Evolutionary conservation across 192 early-diverging fungal species (phyloP).

Genomic region (Linnemannia zychae): DNA sequence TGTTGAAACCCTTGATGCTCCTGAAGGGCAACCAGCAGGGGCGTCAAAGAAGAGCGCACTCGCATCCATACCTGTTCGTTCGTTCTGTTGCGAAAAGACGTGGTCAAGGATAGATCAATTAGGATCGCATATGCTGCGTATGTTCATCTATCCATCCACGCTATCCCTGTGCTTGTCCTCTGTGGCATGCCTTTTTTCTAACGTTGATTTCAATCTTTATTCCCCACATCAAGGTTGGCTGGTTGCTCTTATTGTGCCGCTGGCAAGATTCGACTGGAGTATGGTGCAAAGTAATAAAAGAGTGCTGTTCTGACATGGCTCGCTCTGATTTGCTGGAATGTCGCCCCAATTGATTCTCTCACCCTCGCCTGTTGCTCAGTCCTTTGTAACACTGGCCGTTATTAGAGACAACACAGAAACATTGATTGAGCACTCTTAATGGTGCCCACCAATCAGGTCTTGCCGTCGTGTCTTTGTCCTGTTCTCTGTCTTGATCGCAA

Average conservation of each 20-base stretch:
- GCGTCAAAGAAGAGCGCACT: too few species aligned
- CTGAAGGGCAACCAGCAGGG: not conserved
- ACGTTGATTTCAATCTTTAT: too few species aligned
- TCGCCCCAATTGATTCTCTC: not conserved
- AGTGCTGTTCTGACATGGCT: conserved; percentile 29
- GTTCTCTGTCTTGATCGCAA: not conserved
- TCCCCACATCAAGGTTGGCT: too few species aligned
- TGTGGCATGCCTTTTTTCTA: too few species aligned
- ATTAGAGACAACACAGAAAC: not conserved
- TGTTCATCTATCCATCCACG: too few species aligned
- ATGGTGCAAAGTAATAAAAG: not conserved
- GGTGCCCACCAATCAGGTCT: not conserved
- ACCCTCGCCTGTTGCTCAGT: fast-evolving
- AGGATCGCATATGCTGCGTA: too few species aligned
- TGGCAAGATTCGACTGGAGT: not conserved
- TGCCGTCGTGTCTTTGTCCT: not conserved
- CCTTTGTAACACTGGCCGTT: too few species aligned
- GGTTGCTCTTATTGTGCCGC: too few species aligned
- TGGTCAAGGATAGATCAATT: too few species aligned
- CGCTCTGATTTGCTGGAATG: conserved; percentile 22
- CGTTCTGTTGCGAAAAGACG: too few species aligned
- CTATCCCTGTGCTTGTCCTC: too few species aligned
- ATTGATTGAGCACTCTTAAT: not conserved
- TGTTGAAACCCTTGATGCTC: not conserved
- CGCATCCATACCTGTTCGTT: too few species aligned